Percentiles rank a stretch among this genome's conserved stretches.
Conservation (phyloP, 441 rosid species). For the Mallotus japonicus region DNA sequence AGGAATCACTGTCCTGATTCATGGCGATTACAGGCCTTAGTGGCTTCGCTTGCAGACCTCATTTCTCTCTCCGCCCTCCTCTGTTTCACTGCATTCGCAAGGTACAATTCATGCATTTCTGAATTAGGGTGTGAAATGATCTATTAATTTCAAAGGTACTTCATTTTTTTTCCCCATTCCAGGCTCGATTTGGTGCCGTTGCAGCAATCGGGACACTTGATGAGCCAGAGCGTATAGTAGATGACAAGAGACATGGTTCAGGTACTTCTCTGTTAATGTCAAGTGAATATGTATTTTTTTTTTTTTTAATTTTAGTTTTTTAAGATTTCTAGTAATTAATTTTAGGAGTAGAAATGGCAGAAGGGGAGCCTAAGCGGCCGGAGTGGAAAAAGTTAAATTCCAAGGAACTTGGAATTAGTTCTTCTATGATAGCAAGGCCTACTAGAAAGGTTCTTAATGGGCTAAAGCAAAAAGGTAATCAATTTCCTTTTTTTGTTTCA, state of each 20-base stretch:
- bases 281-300: constrained; percentile 12
- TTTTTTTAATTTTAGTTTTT: background rate
- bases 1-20: background rate
- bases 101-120: constrained; percentile 24
- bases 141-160: background rate
- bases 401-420: constrained; percentile 64
- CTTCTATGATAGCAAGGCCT: constrained; percentile 53
- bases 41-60: constrained; percentile 42
- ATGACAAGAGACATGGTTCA: constrained; percentile 23
- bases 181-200: constrained; percentile 44
- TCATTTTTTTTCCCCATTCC: constrained; percentile 11
- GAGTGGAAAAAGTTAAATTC: constrained; percentile 59
- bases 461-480: constrained; percentile 58
- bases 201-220: constrained; percentile 42
- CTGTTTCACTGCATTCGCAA: constrained; percentile 37
- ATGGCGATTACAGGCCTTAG: constrained; percentile 47
- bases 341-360: constrained; percentile 26
- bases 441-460: constrained; percentile 68
- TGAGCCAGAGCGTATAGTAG: constrained; percentile 39
- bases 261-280: constrained; percentile 14
- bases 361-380: constrained; percentile 27
- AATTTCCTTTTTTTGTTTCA: background rate
- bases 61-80: constrained; percentile 40
- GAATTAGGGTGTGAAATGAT: background rate
- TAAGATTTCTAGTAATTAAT: background rate